These are phyloP conservation scores for Colletotrichum simmondsii DNA, from an alignment of 2,329 filamentous ascomycete species.

Conservation along the genomic window DNA sequence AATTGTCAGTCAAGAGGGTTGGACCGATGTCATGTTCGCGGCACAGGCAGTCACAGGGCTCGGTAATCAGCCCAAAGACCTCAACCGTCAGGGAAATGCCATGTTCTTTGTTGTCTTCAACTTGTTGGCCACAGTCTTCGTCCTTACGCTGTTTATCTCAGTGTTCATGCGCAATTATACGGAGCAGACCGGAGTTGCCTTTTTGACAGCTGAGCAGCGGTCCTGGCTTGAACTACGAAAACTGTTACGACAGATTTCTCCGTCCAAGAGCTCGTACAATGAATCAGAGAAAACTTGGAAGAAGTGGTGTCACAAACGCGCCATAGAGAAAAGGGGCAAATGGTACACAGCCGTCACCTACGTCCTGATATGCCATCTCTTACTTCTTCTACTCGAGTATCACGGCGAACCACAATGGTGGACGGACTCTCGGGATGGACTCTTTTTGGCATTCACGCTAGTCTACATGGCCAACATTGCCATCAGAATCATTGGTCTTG, in stretches of 20 bases:
- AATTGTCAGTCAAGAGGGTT: conserved; percentile 98
- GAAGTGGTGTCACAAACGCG: conserved; percentile 93
- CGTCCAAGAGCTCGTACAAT: conserved; percentile 89
- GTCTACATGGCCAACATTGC: conserved; percentile 85
- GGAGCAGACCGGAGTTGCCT: conserved; percentile 96
- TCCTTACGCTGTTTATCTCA: conserved; percentile 96
- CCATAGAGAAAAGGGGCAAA: conserved; percentile 90
- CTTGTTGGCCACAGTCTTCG: conserved; percentile 93
- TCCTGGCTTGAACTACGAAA: conserved; percentile 97
- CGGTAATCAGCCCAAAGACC: conserved; percentile 77
- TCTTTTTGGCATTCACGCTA: conserved; percentile 85
- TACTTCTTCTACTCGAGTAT: conserved; percentile 87
- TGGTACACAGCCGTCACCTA: conserved; percentile 89
- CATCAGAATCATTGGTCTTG: conserved; percentile 87
- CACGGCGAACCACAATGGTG: conserved; percentile 79
- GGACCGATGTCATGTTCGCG: conserved; percentile 91
- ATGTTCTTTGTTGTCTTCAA: conserved; percentile 98
- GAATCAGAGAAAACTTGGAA: conserved; percentile 83
- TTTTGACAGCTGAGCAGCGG: conserved; percentile 92
- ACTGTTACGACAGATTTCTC: conserved; percentile 89
- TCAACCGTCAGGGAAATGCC: conserved; percentile 83
- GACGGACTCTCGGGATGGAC: conserved; percentile 75
- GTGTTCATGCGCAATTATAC: conserved; percentile 99
- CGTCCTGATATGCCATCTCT: conserved; percentile 83
- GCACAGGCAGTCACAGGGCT: conserved; percentile 84